Base-by-base conservation (phyloP, 805 yeast genomes). In the Pichia californica region DNA sequence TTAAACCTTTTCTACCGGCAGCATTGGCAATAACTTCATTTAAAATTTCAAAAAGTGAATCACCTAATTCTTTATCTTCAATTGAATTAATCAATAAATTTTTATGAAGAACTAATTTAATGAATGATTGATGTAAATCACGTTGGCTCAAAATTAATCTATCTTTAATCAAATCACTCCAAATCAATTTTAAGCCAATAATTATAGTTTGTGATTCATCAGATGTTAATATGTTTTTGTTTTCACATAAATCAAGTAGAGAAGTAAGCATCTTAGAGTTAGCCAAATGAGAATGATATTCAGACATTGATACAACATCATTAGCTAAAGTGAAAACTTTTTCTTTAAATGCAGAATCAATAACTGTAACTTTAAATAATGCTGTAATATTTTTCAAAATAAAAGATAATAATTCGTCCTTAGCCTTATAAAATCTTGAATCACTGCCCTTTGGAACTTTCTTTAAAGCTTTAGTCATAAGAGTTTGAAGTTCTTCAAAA, bases 91-190 rank as follows among this genome's bases (percentile, higher is more conserved):
- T 53, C 33, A 84, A 49, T 6, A 81, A 46, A 2, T 47, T 51
- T 3, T 67, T 59, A 49, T 73, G 64, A 41, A 76, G 70, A 7
- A 79, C 36, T 0, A 78, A 56, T n/a, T 72, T 63, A 20, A 88
- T 77, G 25, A 83, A 67, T 0, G 55, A 46, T 13, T 74, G 56
- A 52, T 88, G 96, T 37, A 86, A 66, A 13, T 69, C 70, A 40
- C 78, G 75, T 49, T 87, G 93, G 35, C 75, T 74, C 32, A 85
- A 64, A 25, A 81, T 74, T 31, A 88, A 63, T 38, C 94, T 67
- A 10, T 79, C 81, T 1, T 71, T 68, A 15, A 70, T 69, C 20
- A 87, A 55, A 19, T 69, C 72, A 4, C 62, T 63, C 93, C 95
- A 86, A 16, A 83, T 66, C 0, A 60, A 54, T 2, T 61, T 53